These are phyloP conservation scores for Paracamarosporium sp. DNA, from an alignment of 2,329 filamentous ascomycete species.

Conservation along the genomic window DNA sequence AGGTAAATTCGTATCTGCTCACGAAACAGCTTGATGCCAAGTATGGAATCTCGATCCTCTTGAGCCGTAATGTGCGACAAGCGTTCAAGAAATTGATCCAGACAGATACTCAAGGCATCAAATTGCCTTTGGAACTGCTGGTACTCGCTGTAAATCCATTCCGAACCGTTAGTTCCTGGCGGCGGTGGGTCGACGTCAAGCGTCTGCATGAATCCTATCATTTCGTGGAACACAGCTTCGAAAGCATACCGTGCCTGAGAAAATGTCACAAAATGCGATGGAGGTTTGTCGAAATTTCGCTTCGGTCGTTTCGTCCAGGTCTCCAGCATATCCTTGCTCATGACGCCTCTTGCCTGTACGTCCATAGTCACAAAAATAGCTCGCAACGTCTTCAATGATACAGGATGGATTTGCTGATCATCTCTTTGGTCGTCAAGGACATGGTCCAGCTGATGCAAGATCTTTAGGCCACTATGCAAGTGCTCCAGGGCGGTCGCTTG, in stretches of 20 bases:
- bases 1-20: constrained; percentile 13
- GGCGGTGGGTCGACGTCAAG: constrained; percentile 13
- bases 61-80: constrained; percentile 3
- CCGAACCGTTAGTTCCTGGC: neutral
- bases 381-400: constrained; percentile 34
- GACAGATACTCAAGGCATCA: constrained; percentile 6
- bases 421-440: constrained; percentile 6
- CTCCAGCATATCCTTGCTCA: constrained; percentile 23
- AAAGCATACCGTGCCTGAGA: constrained; percentile 24
- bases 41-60: constrained; percentile 9
- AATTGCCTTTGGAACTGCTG: constrained; percentile 9
- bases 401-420: constrained; percentile 22
- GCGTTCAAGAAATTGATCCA: constrained; percentile 17
- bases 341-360: constrained; percentile 35
- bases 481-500: constrained; percentile 35
- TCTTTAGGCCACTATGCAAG: constrained; percentile 36
- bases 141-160: neutral
- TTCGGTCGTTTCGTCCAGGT: constrained; percentile 34
- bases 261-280: constrained; percentile 13
- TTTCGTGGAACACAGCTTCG: constrained; percentile 31
- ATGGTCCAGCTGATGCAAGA: constrained; percentile 36
- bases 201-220: constrained; percentile 31
- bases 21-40: constrained; percentile 18
- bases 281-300: constrained; percentile 8
- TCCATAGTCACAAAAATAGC: constrained; percentile 40